phyloP scores from a whole-genome alignment of 1,284 basidiomycete genomes.

The Pseudozyma tsukubaensis region DNA sequence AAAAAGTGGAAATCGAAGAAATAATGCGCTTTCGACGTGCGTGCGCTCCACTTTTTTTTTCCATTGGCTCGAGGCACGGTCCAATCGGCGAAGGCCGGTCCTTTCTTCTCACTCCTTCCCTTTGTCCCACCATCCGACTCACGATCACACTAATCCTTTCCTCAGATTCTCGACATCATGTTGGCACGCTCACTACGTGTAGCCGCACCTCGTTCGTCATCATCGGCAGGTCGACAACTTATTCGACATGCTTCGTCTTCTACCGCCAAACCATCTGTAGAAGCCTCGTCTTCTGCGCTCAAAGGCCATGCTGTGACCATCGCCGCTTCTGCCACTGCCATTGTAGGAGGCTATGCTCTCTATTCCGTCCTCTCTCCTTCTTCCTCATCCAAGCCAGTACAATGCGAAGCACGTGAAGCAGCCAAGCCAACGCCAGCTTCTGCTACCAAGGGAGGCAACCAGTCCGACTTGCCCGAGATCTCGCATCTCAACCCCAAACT shows the following conservation, averaged over 20 bases:
- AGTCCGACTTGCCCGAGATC: slow-evolving; percentile 60
- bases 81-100: too few species aligned
- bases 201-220: slow-evolving; percentile 15
- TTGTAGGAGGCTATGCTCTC: slow-evolving; percentile 23
- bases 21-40: too few species aligned
- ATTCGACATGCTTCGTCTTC: slow-evolving; percentile 25
- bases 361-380: slow-evolving; percentile 12
- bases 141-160: background rate
- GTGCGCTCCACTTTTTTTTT: too few species aligned
- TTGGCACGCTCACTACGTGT: slow-evolving; percentile 31
- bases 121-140: background rate
- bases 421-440: slow-evolving; percentile 41
- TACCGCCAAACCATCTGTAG: slow-evolving; percentile 9
- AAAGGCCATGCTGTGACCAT: slow-evolving; percentile 9
- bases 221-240: slow-evolving; percentile 7
- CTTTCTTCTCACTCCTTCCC: background rate
- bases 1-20: too few species aligned
- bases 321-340: slow-evolving; percentile 18
- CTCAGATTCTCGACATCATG: slow-evolving; percentile 8
- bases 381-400: slow-evolving; percentile 8
- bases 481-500: slow-evolving; percentile 54
- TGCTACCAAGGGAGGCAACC: slow-evolving; percentile 44
- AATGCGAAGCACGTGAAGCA: slow-evolving; percentile 35
- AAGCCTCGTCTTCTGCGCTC: slow-evolving; percentile 7
- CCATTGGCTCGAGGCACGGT: too few species aligned